Base-by-base conservation (phyloP, 2,329 filamentous ascomycete genomes). In the Pseudogymnoascus sp. region DNA sequence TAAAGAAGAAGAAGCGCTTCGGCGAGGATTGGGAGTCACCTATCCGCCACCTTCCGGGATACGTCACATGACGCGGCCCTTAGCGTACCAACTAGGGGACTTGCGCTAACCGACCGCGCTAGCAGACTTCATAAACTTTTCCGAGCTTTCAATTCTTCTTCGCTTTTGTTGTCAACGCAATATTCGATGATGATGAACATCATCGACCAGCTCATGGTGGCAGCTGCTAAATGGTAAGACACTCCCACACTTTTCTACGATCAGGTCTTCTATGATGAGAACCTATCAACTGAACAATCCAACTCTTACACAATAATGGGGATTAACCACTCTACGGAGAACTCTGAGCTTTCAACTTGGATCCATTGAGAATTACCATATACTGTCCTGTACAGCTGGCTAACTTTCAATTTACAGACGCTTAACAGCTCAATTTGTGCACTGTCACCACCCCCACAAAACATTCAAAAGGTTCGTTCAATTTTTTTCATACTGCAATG, bases 281-380 rank as follows among this genome's bases (percentile, higher is more conserved):
- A 61, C 65, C 65, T 71, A 70, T 68, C 69, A 70, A 62, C 68
- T 70, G 74, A 76, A 76, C 74, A 76, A 76, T 76, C 74, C 75
- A 77, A 77, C 74, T 75, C 75, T 73, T 76, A 76, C 71, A 69
- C 42, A 63, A 62, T 60, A 65, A 71, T 72, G 69, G 70, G 70
- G 71, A 73, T 69, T 70, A 66, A 66, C 71, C 68, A 66, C 66
- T 73, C 63, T 68, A 67, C 58, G 63, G 67, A 70, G 66, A 69
- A 70, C 67, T 72, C 74, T 75, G 74, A 76, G 64, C 64, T 66
- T 64, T 64, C 65, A 64, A 35, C 44, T 59, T 41, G 29, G 36
- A 39, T 42, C 58, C 15, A 27, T 44, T 27, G 38, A 61, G 25
- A 25, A 33, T 27, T 41, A 42, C 60, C 31, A 51, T 62, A 58